Evolutionary conservation across 192 early-diverging fungal genomes (phyloP).

Genomic region (Neocallimastix lanati): DNA sequence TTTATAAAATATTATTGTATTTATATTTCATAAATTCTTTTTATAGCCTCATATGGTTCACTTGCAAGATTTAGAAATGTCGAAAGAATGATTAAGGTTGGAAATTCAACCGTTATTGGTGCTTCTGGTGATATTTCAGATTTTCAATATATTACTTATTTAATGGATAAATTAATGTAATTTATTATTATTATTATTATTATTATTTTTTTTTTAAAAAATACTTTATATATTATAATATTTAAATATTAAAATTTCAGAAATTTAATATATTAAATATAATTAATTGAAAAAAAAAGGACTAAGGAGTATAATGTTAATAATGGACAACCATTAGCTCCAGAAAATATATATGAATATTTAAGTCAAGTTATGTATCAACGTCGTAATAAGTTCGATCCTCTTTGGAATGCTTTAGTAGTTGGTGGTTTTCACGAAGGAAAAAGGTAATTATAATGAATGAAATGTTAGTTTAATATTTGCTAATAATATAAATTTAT

Average conservation of each 20-base stretch:
- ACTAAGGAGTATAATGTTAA: conserved; percentile 73
- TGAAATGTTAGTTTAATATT: too few species aligned
- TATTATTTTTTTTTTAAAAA: too few species aligned
- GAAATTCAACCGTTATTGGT: conserved; percentile 72
- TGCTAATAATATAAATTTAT: too few species aligned
- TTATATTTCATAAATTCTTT: too few species aligned
- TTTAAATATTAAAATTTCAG: too few species aligned
- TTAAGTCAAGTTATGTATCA: conserved; percentile 79
- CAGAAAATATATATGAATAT: conserved; percentile 80
- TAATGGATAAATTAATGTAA: conserved; percentile 59
- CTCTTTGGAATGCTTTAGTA: conserved; percentile 88
- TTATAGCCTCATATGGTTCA: conserved; percentile 78
- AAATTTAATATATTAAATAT: too few species aligned
- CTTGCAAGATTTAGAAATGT: conserved; percentile 80
- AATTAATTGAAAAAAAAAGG: too few species aligned
- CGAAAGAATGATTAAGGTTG: conserved; percentile 57
- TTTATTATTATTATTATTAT: too few species aligned
- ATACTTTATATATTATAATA: too few species aligned
- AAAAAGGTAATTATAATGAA: too few species aligned
- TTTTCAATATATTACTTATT: conserved; percentile 76
- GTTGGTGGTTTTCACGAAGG: conserved; percentile 70
- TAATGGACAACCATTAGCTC: conserved; percentile 71
- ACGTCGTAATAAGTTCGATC: conserved; percentile 71
- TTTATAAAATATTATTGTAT: too few species aligned
- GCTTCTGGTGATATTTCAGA: conserved; percentile 87